Evolutionary conservation across 805 yeast species (phyloP), one percentile per base, ranked within the genome.

Genomic region (Nakazawaea siamensis): DNA sequence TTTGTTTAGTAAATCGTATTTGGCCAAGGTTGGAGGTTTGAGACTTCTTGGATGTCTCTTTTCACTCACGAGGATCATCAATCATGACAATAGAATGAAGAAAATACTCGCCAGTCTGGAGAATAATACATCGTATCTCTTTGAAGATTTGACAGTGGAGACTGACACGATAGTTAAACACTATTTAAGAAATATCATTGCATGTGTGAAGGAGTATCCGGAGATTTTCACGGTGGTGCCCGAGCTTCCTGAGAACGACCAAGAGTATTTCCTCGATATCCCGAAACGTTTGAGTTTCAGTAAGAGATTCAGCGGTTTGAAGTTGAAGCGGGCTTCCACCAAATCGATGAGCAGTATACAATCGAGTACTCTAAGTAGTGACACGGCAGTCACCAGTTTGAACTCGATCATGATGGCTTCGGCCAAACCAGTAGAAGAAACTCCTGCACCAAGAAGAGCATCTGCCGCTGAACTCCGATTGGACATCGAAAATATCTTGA

Each of bases 291-390:
- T n/a, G n/a, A 27, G 8, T 2, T 30, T 30, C n/a, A 30, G 20
- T n/a, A 23, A 27, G 10, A 35, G 19, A 24, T 27, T 29, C 12
- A 25, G 34, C 16, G 14, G 10, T 15, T 13, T n/a, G 4, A 19
- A 13, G 16, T 35, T 35, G 18, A 25, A 14, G 13, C 29, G 38
- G 21, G 19, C 38, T 8, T 35, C 38, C 8, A 24, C 34, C 8
- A 35, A 35, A 18, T 35, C 38, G 6, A 4, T 16, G 5, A 8
- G 17, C 14, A 30, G 34, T 30, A 12, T 26, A 5, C 33, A 29
- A 18, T 24, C 29, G 4, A 34, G 30, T 24, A 9, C 25, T 2
- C 4, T 30, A 19, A 35, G 38, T 30, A 7, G 5, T 26, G 38
- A 30, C 10, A 30, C 34, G 3, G 11, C 26, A 14, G 34, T 14